A percentile compares a stretch with the other conserved stretches of the same genome.
phyloP scores from a whole-genome alignment of 208 protist species.

The Leishmania lainsoni region DNA sequence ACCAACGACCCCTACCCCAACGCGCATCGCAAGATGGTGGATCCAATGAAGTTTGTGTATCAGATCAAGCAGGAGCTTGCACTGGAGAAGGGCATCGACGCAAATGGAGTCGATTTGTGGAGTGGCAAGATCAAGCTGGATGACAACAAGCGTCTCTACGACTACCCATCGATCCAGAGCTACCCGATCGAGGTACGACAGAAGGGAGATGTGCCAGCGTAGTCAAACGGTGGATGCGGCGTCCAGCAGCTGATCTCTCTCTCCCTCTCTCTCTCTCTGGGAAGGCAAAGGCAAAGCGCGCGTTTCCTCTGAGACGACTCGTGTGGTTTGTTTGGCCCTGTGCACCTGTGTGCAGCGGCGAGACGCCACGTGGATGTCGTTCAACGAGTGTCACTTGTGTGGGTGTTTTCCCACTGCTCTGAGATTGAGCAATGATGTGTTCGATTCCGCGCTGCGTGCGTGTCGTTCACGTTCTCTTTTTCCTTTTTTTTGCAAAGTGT shows the following conservation, averaged over 20 bases:
- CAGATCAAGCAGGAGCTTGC: slow-evolving; percentile 88
- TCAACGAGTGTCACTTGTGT: too few relatives aligned
- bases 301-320: background rate
- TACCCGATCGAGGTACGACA: slow-evolving; percentile 92
- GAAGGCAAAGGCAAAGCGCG: too few relatives aligned
- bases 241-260: background rate
- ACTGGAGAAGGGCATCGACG: slow-evolving; percentile 84
- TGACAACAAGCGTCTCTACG: slow-evolving; percentile 88
- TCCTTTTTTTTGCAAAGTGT: too few relatives aligned
- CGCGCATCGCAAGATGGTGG: slow-evolving; percentile 90
- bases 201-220: slow-evolving; percentile 86
- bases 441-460: background rate
- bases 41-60: slow-evolving; percentile 90
- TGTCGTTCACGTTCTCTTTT: background rate
- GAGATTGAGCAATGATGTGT: background rate
- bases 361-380: background rate
- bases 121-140: slow-evolving; percentile 87
- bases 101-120: slow-evolving; percentile 81
- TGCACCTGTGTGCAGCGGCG: background rate
- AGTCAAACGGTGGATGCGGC: background rate
- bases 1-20: slow-evolving; percentile 88
- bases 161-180: slow-evolving; percentile 89
- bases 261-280: background rate
- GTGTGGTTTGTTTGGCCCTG: background rate
- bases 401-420: background rate